Evolutionary conservation across 805 yeast species (phyloP), one percentile per base, ranked within the genome.

Genomic region (Cyberlindnera maritima): DNA sequence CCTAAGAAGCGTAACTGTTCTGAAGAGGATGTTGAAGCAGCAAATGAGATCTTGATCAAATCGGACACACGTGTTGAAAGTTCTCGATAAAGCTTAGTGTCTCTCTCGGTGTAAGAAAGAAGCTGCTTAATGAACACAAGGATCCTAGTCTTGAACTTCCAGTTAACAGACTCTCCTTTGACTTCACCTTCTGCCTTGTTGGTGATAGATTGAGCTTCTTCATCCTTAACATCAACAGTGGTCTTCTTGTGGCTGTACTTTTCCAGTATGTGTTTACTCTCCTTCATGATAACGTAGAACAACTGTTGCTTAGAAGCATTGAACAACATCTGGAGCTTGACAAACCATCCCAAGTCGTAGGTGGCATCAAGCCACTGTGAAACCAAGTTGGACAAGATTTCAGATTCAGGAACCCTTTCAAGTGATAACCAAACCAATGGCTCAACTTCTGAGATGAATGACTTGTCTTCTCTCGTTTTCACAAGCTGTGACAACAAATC

Each of bases 11-110:
- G 80, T 49, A 90, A 68, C 3, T 72, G 68, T 29, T 76, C 65
- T 3, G 88, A 75, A 4, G 83, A 76, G 0, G 95, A 79, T 0
- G 96, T 86, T 0, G 96, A 81, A 0, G 96, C 89, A 11, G 85
- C 74, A 58, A 88, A 91, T 1, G 96, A 82, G 5, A 89, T 70
- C 50, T 85, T 83, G 23, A 91, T 83, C 34, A 92, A 65, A 18
- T 87, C 95, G 9, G 80, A 72, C 7, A 84, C 71, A 39, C 68
- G 72, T 0, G 71, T 60, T 10, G 76, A 66, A 29, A 81, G 60
- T 36, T 64, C 69, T 2, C 65, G 61, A 23, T 72, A 64, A n/a
- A 80, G 56, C 21, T 58, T 59, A 0, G 64, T 45, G 48, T 75
- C 75, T 15, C 61, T 61, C 8, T 54, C 52, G 2, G 83, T 71